Base-by-base conservation (phyloP, 1,284 basidiomycete species). In the Athelia sp. region DNA sequence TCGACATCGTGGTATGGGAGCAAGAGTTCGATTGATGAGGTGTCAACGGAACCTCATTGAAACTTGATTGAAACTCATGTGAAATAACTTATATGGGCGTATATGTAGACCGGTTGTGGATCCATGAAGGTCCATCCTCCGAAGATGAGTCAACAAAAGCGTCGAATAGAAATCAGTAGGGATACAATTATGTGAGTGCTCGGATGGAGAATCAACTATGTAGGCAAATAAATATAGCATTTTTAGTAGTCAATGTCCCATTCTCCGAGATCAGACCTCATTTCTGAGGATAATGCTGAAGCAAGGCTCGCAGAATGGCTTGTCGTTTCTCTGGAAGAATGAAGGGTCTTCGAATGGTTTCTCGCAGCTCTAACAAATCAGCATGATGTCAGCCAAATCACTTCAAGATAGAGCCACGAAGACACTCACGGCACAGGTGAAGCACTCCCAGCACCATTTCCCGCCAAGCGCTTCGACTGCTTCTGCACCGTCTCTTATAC, bases 371-470 rank as follows among this genome's bases (percentile, higher is more conserved):
- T 95, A 57, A 44, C 52, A 31, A 49, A 45, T 23, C 51, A n/a
- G 54, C n/a, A n/a, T n/a, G 17, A 42, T 22, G 19, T 18, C 21
- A 54, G 57, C 47, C 57, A 15, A n/a, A 51, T 55, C 4, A 4
- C 15, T 26, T 43, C 48, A 34, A 47, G 11, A 51, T 48, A 11
- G 34, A 3, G 23, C 47, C n/a, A n/a, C n/a, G n/a, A 50, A 38
- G 45, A 43, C 9, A 78, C 89, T 64, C 61, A 95, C 93, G 55
- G 78, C 75, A 65, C 96, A 99, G n/a, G 85, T 81, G 61, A 99
- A 98, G 69, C 96, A 99, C 52, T 82, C 79, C 73, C 84, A 87
- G 67, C 96, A 97, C 87, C 90, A 99, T 67, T 93, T 93, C 29
- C 86, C 87, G 0, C 90, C 90, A 38, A 98, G 72, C 2, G 95